Evolutionary conservation across 805 yeast genomes (phyloP), one percentile per base, ranked within the genome.

Genomic region (Pichia sporocuriosa): DNA sequence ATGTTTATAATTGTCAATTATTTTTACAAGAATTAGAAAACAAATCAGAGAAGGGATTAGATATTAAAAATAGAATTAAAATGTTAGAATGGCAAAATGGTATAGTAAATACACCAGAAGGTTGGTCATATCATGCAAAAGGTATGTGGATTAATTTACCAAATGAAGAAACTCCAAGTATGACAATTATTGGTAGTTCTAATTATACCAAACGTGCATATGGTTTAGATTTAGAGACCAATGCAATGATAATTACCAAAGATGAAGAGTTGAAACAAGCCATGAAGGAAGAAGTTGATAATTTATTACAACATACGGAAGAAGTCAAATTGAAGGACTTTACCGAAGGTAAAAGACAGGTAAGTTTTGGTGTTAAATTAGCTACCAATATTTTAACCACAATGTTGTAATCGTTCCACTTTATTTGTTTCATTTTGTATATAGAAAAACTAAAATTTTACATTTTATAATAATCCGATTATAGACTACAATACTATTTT

Each of bases 101-200:
- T 1, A 67, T 78, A 3, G 95, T 87, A 3, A 86, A 87, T 56
- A 74, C 83, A 7, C 73, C 79, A 0, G 73, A 69, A 23, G 98
- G 98, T 1, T 90, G 98, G 97, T 85, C 97, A 0, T 93, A 93
- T 60, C 98, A 93, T 57, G 97, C 98, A 12, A 93, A 93, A 58
- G 98, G 98, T 1, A 65, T 90, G 4, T 93, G 97, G 97, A 63
- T 85, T 0, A 68, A 75, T 8, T 66, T 68, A 11, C 83, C 87
- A 0, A 69, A 63, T 2, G 82, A 77, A 35, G 47, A 52, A 0
- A 55, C 57, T 11, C 96, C 97, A 2, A 70, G 81, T 16, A 63
- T 86, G 11, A 85, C 96, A 0, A 77, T 89, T 6, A 72, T 93
- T 37, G 98, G 98, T 0, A 85, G 96, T 1, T 87, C 97, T 0